Base-by-base conservation (phyloP, 2,329 filamentous ascomycete species). In the Cladosporium halotolerans region DNA sequence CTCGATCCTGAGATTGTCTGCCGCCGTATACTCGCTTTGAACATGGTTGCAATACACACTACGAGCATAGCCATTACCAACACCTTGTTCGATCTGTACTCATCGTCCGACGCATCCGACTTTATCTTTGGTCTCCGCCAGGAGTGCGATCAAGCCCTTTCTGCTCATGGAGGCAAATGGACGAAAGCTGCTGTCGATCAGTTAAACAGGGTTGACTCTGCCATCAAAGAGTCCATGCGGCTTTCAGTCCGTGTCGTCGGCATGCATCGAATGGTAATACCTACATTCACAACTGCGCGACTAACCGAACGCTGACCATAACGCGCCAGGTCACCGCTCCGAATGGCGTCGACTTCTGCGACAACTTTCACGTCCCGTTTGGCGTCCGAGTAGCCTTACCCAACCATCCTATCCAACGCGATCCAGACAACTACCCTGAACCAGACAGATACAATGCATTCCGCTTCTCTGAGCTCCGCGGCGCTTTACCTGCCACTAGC, bases 191-290 rank as follows among this genome's bases (percentile, higher is more conserved):
- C 57, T 3, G 52, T 67, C 13, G 59, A 54, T 18, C 54, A 61
- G 9, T 53, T 64, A 10, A 33, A 53, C 9, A 59, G 53, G 1
- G 55, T 59, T 7, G 65, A 67, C 45, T 60, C 57, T 23, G 55
- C 63, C 4, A 62, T 68, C 45, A 62, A 63, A 14, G 66, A 68
- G 54, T 58, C 54, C 18, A 57, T 66, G 53, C 58, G 66, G 2
- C 46, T 54, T 6, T 54, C 47, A 5, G 51, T 60, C 11, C 31
- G 49, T 3, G 53, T 65, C 13, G 34, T 57, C 31, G 58, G 53
- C 9, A 54, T 62, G 36, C 55, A 55, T 23, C 40, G 60, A 18
- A 46, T 58, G 46, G 39, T 44, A 39, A 38, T 31, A 4, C 28
- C 7, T 23, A 3, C 23, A 5, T 23, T 23, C 23, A 23, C 3